These are phyloP conservation scores for Aurinia saxatilis DNA, from an alignment of 345 rosid species.

Conservation along the genomic window DNA sequence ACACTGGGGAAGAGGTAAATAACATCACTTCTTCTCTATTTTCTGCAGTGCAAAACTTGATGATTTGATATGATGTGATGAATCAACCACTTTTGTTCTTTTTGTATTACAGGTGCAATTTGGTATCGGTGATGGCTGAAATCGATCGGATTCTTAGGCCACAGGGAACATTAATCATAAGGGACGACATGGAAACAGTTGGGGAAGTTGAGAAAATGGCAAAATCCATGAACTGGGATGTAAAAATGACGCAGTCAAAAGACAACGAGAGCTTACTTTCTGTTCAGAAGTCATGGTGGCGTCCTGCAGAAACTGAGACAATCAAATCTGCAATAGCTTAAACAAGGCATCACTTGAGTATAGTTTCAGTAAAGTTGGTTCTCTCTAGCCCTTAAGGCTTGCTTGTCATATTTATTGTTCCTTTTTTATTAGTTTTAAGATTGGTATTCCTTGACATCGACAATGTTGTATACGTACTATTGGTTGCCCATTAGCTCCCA, in stretches of 20 bases:
- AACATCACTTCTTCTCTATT: not conserved
- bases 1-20: conserved; percentile 49
- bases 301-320: conserved; percentile 49
- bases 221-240: conserved; percentile 61
- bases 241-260: conserved; percentile 45
- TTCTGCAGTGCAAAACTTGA: not conserved
- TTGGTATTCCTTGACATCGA: not conserved
- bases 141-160: conserved; percentile 80
- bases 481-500: not conserved
- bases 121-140: conserved; percentile 62
- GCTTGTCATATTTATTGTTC: not conserved
- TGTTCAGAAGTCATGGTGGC: conserved; percentile 67
- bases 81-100: not conserved
- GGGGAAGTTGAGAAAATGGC: conserved; percentile 52
- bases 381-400: not conserved
- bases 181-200: conserved; percentile 55
- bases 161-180: conserved; percentile 60
- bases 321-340: conserved; percentile 52
- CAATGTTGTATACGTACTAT: not conserved
- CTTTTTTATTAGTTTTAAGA: not conserved
- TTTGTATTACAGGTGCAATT: conserved; percentile 47
- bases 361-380: conserved; percentile 10
- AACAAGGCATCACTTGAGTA: not conserved
- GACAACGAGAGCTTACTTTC: conserved; percentile 53
- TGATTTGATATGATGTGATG: not conserved